These are phyloP conservation scores for Candida schatavii DNA, from an alignment of 805 yeast species.

Conservation along the genomic window DNA sequence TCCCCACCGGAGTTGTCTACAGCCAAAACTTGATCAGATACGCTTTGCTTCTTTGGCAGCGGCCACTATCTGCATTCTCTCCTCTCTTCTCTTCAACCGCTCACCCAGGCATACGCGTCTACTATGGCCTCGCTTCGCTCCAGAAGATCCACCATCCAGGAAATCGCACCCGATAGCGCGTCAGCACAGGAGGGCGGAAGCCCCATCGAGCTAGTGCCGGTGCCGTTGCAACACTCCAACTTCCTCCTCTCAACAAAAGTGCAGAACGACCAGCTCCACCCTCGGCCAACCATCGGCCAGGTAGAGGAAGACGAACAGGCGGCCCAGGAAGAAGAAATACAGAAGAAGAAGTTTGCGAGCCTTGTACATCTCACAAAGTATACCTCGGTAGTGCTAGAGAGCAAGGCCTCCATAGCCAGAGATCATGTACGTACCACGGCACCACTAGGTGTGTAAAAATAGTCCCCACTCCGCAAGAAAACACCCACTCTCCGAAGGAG, in stretches of 20 bases:
- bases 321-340: neutral
- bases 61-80: no score
- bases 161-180: neutral
- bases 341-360: neutral
- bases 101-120: no score
- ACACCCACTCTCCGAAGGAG: no score
- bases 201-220: neutral
- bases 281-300: neutral
- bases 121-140: neutral
- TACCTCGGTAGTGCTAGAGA: slow-evolving; percentile 17
- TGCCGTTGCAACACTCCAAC: neutral
- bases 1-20: no score
- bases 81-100: no score
- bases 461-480: no score
- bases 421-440: slow-evolving; percentile 30
- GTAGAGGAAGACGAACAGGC: slow-evolving; percentile 1
- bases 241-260: neutral
- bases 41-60: no score
- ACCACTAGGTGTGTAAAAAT: neutral
- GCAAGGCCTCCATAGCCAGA: slow-evolving; percentile 34
- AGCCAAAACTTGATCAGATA: no score
- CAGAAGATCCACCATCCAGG: neutral
- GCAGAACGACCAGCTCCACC: neutral
- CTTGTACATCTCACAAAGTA: neutral
- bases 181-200: no score